Percentiles rank a stretch among this genome's conserved stretches.
These are phyloP conservation scores for Amaranthus palmeri DNA, from an alignment of 148 eudicot species.

Conservation along the genomic window DNA sequence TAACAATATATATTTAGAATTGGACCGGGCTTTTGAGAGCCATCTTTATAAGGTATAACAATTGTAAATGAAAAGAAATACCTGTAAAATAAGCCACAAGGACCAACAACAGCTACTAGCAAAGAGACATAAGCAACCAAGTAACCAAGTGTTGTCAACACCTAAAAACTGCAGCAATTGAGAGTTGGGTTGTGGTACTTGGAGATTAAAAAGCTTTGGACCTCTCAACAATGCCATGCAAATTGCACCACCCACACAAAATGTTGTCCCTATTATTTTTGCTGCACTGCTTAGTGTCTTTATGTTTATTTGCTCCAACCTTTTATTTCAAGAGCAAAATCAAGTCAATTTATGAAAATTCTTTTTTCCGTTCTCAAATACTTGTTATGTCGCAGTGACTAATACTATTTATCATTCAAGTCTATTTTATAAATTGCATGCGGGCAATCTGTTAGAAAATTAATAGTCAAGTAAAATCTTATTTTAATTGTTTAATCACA, in stretches of 20 bases:
- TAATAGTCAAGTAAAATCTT: too few species aligned
- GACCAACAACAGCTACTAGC: constrained; percentile 65
- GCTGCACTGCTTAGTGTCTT: constrained; percentile 50
- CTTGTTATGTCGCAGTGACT: too few species aligned
- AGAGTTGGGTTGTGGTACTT: constrained; percentile 29
- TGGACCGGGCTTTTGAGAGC: too few species aligned
- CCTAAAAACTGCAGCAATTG: constrained; percentile 15
- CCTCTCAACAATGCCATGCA: constrained; percentile 66
- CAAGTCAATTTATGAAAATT: background rate
- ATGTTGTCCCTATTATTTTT: constrained; percentile 58
- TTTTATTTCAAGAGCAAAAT: constrained; percentile 1
- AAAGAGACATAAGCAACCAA: constrained; percentile 64
- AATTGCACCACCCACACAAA: constrained; percentile 66
- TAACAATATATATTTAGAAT: too few species aligned
- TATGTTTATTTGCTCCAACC: constrained; percentile 53
- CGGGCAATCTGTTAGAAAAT: too few species aligned
- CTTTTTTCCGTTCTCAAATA: too few species aligned
- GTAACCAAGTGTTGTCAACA: constrained; percentile 46
- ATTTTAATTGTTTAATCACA: too few species aligned
- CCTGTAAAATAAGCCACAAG: constrained; percentile 84
- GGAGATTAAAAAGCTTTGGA: constrained; percentile 58
- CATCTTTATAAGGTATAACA: too few species aligned
- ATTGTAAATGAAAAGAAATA: constrained; percentile 9
- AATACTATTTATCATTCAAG: too few species aligned
- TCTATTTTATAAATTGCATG: too few species aligned